Evolutionary conservation across 257 asterid genomes (phyloP), one percentile per base, ranked within the genome.

Genomic region (Datura wrightii): DNA sequence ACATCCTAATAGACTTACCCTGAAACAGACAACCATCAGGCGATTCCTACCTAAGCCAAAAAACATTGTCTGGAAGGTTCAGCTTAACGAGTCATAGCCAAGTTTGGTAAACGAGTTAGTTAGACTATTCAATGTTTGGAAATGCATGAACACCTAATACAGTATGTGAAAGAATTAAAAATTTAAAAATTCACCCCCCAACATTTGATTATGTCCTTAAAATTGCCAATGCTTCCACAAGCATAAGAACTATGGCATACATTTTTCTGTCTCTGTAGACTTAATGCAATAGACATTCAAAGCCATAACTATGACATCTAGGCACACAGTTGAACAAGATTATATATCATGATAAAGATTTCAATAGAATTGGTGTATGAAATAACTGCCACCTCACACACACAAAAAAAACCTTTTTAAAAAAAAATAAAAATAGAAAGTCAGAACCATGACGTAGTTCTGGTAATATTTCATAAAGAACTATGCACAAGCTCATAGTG

Each of bases 1-100:
- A 89, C 99, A 96, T 96, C 90, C 93, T 91, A 79, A 96, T 87
- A 80, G 97, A 85, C 85, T 90, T 94, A 50, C 91, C 98, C 98
- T 96, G 89, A 86, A 85, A 81, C 42, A 84, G 50, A 86, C 60
- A 37, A 80, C 83, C 66, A 83, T 39, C 85, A 16, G 62, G 24
- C 7, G 4, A 24, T 50, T 13, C 44, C 3, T 60, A 76, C 48
- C 37, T 76, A 76, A 24, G 80, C 6, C 80, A 24, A 72, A 72
- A 72, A 10, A 36, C 19, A 19, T 48, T 11, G 44, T 24, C 42
- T 6, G 44, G 60, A 48, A 76, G 24, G 8, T 50, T 50, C 81
- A 31, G 62, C 81, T 76, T 48, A 76, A 76, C 10, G 19, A 48
- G 79, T 70, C 54, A 82, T 11, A 82, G 54, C 76, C 54, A 58